A percentile compares a stretch with the other conserved stretches of the same genome.
These are phyloP conservation scores for Suhomyces tanzawaensis DNA, from an alignment of 805 yeast species.

Conservation along the genomic window DNA sequence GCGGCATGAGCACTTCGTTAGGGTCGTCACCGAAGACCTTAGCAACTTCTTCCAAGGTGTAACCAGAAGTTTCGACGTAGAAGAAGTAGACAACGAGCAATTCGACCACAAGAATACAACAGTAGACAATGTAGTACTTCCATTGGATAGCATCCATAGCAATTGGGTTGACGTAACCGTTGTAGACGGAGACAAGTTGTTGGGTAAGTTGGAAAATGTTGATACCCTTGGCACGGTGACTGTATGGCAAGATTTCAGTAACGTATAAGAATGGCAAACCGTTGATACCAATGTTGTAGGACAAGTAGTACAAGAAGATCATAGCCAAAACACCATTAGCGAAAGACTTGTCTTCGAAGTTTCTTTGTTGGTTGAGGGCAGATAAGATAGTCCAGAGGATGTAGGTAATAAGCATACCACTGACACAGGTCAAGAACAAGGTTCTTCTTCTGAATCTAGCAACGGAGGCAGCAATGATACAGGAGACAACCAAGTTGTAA, in stretches of 20 bases:
- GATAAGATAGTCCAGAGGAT: constrained; percentile 45
- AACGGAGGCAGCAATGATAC: constrained; percentile 18
- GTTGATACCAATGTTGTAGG: constrained; percentile 42
- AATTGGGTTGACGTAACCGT: constrained; percentile 25
- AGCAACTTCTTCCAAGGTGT: constrained; percentile 44
- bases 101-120: constrained; percentile 28
- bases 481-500: constrained; percentile 40
- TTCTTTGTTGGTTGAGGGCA: constrained; percentile 42
- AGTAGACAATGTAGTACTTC: constrained; percentile 45
- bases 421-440: constrained; percentile 32
- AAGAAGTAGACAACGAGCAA: constrained; percentile 28
- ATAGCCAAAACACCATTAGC: constrained; percentile 50
- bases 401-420: constrained; percentile 36
- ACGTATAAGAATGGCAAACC: constrained; percentile 47
- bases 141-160: constrained; percentile 42
- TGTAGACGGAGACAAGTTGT: constrained; percentile 19
- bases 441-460: constrained; percentile 33
- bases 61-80: constrained; percentile 43
- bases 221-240: constrained; percentile 42
- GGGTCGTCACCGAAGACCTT: constrained; percentile 38
- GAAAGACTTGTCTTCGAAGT: constrained; percentile 38
- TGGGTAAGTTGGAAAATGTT: constrained; percentile 25
- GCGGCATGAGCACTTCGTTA: constrained; percentile 6
- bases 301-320: constrained; percentile 46
- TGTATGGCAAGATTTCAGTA: constrained; percentile 41